These are phyloP conservation scores for Hypoxylon sp. DNA, from an alignment of 2,329 filamentous ascomycete genomes.

Conservation along the genomic window DNA sequence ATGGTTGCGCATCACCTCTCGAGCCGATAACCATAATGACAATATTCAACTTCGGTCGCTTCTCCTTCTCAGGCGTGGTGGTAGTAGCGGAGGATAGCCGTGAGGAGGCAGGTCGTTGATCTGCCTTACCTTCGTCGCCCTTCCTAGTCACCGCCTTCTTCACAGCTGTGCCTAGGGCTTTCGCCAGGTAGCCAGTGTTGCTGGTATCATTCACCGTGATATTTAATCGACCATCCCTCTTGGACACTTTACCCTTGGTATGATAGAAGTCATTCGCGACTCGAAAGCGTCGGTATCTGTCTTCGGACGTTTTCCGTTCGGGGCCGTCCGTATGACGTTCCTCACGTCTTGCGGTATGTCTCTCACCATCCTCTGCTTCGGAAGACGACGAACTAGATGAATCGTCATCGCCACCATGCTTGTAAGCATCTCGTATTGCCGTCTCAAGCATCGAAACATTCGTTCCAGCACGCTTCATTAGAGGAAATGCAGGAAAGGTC, in stretches of 20 bases:
- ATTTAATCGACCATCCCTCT: slow-evolving; percentile 77
- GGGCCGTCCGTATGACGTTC: slow-evolving; percentile 30
- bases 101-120: slow-evolving; percentile 37
- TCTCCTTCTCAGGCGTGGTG: slow-evolving; percentile 51
- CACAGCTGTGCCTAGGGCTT: slow-evolving; percentile 77
- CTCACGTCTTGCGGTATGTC: slow-evolving; percentile 7
- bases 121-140: slow-evolving; percentile 47
- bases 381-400: slow-evolving; percentile 46
- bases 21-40: slow-evolving; percentile 89
- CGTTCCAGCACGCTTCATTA: slow-evolving; percentile 47
- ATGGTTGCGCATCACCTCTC: slow-evolving; percentile 85
- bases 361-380: slow-evolving; percentile 36
- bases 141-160: slow-evolving; percentile 65
- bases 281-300: slow-evolving; percentile 68
- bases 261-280: slow-evolving; percentile 76
- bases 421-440: slow-evolving; percentile 24
- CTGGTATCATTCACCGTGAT: slow-evolving; percentile 80
- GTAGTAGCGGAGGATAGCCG: slow-evolving; percentile 55
- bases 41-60: slow-evolving; percentile 76
- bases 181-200: slow-evolving; percentile 79
- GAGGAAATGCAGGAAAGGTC: slow-evolving; percentile 33
- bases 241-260: slow-evolving; percentile 75
- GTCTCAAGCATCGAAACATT: slow-evolving; percentile 44
- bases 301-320: slow-evolving; percentile 41
- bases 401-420: slow-evolving; percentile 32